Percentiles rank a stretch among this genome's conserved stretches.
phyloP scores from a whole-genome alignment of 2,329 filamentous ascomycete species.

The Hypocreales sp. region DNA sequence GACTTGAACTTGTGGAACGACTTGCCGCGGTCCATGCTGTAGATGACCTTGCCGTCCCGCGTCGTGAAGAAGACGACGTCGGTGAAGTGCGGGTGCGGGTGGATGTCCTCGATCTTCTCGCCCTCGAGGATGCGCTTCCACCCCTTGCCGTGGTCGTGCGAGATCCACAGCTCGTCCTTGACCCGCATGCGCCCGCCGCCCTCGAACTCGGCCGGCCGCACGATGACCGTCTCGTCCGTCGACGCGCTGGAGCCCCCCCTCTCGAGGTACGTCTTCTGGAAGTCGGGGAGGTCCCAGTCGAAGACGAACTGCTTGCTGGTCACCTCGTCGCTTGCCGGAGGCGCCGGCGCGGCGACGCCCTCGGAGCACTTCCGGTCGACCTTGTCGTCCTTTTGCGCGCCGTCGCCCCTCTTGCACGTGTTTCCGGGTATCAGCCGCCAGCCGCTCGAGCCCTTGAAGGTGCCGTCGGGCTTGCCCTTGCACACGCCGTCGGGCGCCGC shows the following conservation, averaged over 20 bases:
- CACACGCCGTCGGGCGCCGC: constrained; percentile 58
- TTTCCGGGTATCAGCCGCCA: constrained; percentile 86
- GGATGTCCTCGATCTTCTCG: constrained; percentile 54
- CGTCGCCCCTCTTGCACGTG: constrained; percentile 46
- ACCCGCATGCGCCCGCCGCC: constrained; percentile 13
- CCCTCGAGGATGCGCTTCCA: constrained; percentile 60
- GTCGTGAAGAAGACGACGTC: constrained; percentile 83
- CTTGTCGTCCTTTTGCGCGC: constrained; percentile 52
- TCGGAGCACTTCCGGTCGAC: constrained; percentile 67
- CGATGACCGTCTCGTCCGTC: constrained; percentile 57
- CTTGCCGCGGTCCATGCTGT: constrained; percentile 65
- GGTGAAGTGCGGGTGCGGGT: constrained; percentile 66
- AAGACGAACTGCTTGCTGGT: constrained; percentile 45
- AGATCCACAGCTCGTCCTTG: constrained; percentile 52
- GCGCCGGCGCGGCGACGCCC: constrained; percentile 25
- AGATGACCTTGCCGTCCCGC: constrained; percentile 47
- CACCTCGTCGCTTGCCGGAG: constrained; percentile 52
- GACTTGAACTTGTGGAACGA: constrained; percentile 61
- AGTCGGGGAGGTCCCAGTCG: constrained; percentile 33
- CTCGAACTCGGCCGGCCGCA: constrained; percentile 26
- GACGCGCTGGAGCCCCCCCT: constrained; percentile 47
- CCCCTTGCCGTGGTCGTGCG: constrained; percentile 73
- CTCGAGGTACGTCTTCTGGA: constrained; percentile 62
- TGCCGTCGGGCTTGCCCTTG: constrained; percentile 47
- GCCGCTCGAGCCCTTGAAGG: constrained; percentile 73